Percentiles rank a stretch among this genome's conserved stretches.
phyloP scores from a whole-genome alignment of 257 asterid species.

The Misopates orontium region DNA sequence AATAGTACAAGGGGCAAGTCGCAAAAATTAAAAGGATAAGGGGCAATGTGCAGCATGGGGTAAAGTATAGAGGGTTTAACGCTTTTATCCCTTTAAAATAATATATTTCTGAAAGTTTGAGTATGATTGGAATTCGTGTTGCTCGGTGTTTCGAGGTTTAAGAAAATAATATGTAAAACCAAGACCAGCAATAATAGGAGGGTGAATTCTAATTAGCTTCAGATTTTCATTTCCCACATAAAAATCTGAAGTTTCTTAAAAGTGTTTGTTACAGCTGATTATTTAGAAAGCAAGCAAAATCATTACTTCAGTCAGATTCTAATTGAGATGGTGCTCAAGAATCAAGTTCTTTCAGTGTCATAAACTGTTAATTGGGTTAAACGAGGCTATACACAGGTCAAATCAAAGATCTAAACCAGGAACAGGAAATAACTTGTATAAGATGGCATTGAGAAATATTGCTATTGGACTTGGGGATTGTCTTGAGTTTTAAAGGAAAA shows the following conservation, averaged over 20 bases:
- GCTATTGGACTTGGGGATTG: not conserved
- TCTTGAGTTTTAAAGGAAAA: not conserved
- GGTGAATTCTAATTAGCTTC: not conserved
- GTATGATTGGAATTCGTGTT: not conserved
- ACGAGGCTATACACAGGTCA: not conserved
- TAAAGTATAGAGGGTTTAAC: too few relatives aligned
- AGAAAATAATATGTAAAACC: not conserved
- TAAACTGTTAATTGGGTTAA: conserved; percentile 4
- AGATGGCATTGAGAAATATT: not conserved
- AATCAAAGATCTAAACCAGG: not conserved
- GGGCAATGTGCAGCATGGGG: too few relatives aligned
- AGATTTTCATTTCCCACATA: too few relatives aligned
- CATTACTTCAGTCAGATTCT: not conserved
- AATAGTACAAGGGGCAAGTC: too few relatives aligned
- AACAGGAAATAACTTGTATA: not conserved
- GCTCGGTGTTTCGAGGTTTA: not conserved
- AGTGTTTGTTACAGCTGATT: not conserved
- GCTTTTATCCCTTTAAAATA: too few relatives aligned
- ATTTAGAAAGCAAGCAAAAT: conserved; percentile 3
- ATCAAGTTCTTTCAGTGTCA: conserved; percentile 6
- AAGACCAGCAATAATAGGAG: not conserved
- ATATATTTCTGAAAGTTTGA: not conserved
- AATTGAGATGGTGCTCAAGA: not conserved
- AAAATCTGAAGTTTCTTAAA: not conserved
- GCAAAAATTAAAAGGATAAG: too few relatives aligned